Evolutionary conservation across 2,329 filamentous ascomycete species (phyloP), one percentile per base, ranked within the genome.

Genomic region (Apiospora koreana): DNA sequence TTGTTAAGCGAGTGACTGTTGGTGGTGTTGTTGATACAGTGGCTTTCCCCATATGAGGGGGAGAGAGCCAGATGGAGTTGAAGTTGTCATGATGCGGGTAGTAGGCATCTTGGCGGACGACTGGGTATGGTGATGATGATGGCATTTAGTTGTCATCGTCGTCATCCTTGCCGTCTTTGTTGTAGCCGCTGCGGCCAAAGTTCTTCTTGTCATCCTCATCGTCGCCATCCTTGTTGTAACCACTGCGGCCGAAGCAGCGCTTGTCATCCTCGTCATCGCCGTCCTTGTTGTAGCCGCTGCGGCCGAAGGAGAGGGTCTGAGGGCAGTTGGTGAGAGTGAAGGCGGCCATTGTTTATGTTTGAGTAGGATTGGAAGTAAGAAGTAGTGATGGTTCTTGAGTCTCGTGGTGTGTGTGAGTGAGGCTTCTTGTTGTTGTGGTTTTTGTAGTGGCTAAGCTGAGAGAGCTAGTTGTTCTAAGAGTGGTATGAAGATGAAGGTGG

Each of bases 211-310:
- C 70, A 18, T 72, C 71, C 50, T 72, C 70, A 9, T 72, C 69
- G 42, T 73, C 71, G 41, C 68, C 72, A 46, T 70, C 68, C 67
- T 73, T 73, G 69, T 73, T 73, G 71, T 73, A 73, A 42, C 72
- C 72, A 28, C 66, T 69, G 43, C 72, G 72, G 71, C 72, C 71
- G 54, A 41, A 69, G 68, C 48, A 54, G 35, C 46, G 58, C 62
- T 72, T 72, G 70, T 76, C 74, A 45, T 76, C 73, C 62, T 78
- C 75, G 70, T 77, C 77, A 74, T 80, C 75, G 65, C 74, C 74
- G 73, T 80, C 80, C 72, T 80, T 78, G 77, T 84, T 84, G 81
- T 85, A 84, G 73, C 83, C 82, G 69, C 80, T 83, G 77, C 79
- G 83, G 75, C 82, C 81, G 72, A 77, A 78, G 54, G 28, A n/a